Percentiles rank a stretch among this genome's conserved stretches.
These are phyloP conservation scores for Yarrowia deformans DNA, from an alignment of 805 yeast species.

Conservation along the genomic window DNA sequence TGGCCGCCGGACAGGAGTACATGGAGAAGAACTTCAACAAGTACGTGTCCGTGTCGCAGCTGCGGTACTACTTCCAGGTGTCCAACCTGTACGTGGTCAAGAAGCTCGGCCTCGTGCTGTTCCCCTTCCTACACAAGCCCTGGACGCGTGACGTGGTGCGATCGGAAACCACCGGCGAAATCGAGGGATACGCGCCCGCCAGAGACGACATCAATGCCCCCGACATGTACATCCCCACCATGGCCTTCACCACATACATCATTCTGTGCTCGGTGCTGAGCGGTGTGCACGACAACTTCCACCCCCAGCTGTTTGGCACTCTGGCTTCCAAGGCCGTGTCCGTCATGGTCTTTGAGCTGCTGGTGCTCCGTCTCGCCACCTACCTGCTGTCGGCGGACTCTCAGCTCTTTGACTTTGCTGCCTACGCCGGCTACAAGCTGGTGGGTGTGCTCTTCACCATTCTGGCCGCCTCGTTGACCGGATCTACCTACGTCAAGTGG, in stretches of 20 bases:
- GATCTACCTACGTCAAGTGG: slow-evolving; percentile 56
- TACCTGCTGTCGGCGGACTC: slow-evolving; percentile 76
- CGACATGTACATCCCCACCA: slow-evolving; percentile 92
- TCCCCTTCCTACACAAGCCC: slow-evolving; percentile 84
- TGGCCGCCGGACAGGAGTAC: slow-evolving; percentile 80
- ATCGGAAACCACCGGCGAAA: slow-evolving; percentile 51
- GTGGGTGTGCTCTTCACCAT: slow-evolving; percentile 62
- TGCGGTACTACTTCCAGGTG: slow-evolving; percentile 90
- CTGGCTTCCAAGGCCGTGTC: slow-evolving; percentile 87
- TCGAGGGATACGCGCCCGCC: slow-evolving; percentile 72
- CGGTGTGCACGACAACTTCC: slow-evolving; percentile 88
- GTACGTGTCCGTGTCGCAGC: slow-evolving; percentile 59
- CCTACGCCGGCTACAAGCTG: slow-evolving; percentile 94
- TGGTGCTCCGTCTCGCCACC: slow-evolving; percentile 78
- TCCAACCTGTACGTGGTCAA: slow-evolving; percentile 83
- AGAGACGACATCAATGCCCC: slow-evolving; percentile 91
- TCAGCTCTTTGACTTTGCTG: slow-evolving; percentile 80
- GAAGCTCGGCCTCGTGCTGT: slow-evolving; percentile 74
- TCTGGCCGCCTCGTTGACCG: slow-evolving; percentile 48
- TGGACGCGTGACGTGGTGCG: slow-evolving; percentile 69
- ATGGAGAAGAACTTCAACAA: slow-evolving; percentile 71
- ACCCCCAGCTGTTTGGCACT: slow-evolving; percentile 89
- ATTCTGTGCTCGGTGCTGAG: slow-evolving; percentile 81
- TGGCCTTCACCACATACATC: slow-evolving; percentile 90
- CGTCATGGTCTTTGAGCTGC: slow-evolving; percentile 76